These are phyloP conservation scores for Trametopsis cervina DNA, from an alignment of 768 basidiomycete species.

Conservation along the genomic window DNA sequence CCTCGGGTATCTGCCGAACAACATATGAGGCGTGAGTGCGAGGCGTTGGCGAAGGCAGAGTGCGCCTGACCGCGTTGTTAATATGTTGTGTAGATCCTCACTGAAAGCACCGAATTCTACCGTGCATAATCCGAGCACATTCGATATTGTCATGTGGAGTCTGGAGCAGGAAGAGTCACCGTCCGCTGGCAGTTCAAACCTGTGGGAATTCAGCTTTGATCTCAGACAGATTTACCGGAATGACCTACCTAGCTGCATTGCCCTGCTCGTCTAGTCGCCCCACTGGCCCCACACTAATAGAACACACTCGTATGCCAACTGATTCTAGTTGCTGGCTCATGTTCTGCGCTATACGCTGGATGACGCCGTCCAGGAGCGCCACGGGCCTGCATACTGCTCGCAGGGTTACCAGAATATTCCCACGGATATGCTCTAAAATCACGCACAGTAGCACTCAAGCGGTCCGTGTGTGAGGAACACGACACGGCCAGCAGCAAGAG, in stretches of 20 bases:
- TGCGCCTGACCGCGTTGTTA: constrained; percentile 3
- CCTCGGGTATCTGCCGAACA: constrained; percentile 10
- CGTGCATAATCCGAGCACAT: not conserved
- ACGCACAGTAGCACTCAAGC: constrained; percentile 4
- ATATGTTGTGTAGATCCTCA: constrained; percentile 4
- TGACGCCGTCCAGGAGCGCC: constrained; percentile 7
- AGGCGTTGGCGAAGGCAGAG: not conserved
- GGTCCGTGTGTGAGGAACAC: constrained; percentile 21
- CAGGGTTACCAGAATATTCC: not conserved
- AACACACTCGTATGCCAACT: constrained; percentile 17
- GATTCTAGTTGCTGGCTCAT: constrained; percentile 12
- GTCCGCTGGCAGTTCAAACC: not conserved
- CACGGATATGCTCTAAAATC: not conserved
- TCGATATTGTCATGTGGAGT: not conserved
- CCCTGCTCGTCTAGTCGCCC: not conserved
- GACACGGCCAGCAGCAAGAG: constrained; percentile 24
- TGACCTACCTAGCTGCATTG: not conserved
- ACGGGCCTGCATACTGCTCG: not conserved
- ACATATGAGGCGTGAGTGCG: not conserved
- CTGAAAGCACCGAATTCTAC: not conserved
- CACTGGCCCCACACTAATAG: constrained; percentile 16
- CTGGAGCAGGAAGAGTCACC: not conserved
- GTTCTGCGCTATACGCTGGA: constrained; percentile 13
- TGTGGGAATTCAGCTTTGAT: not conserved
- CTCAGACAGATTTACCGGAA: not conserved